Evolutionary conservation across 257 asterid genomes (phyloP).

Genomic region (Solanum chaucha): DNA sequence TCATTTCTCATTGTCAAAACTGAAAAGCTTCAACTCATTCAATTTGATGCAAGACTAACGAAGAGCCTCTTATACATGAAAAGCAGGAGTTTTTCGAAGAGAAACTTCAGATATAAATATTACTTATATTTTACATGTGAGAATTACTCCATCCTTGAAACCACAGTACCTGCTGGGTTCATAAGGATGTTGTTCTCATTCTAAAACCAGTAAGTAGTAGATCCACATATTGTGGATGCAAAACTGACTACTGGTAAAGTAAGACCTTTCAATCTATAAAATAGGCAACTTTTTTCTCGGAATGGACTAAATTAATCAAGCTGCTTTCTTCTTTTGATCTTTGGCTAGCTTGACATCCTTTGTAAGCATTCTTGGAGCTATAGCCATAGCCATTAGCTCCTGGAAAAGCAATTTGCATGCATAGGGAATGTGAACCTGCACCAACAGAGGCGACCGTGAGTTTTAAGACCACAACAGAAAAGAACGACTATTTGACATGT

Average conservation of each 20-base stretch:
- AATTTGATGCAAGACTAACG: neutral
- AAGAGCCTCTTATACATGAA: neutral
- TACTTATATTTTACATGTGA: neutral
- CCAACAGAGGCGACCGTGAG: neutral
- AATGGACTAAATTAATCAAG: conserved; percentile 4
- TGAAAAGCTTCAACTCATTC: neutral
- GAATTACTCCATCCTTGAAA: neutral
- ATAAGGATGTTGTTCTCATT: neutral
- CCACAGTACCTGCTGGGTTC: neutral
- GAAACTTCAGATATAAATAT: neutral
- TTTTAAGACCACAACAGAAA: neutral
- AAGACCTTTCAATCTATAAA: neutral
- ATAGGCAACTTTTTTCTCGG: neutral
- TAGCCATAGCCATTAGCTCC: conserved; percentile 96
- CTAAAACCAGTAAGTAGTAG: neutral
- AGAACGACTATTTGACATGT: neutral
- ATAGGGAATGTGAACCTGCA: conserved; percentile 88
- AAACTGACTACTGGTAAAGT: neutral
- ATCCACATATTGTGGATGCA: neutral
- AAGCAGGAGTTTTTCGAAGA: neutral
- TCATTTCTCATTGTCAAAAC: neutral
- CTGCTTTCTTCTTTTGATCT: conserved; percentile 51
- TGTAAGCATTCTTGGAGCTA: conserved; percentile 93
- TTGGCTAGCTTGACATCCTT: conserved; percentile 65
- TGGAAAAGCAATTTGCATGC: conserved; percentile 92